Evolutionary conservation across 768 basidiomycete genomes (phyloP), one percentile per base, ranked within the genome.

Genomic region (Hericium rajendrae): DNA sequence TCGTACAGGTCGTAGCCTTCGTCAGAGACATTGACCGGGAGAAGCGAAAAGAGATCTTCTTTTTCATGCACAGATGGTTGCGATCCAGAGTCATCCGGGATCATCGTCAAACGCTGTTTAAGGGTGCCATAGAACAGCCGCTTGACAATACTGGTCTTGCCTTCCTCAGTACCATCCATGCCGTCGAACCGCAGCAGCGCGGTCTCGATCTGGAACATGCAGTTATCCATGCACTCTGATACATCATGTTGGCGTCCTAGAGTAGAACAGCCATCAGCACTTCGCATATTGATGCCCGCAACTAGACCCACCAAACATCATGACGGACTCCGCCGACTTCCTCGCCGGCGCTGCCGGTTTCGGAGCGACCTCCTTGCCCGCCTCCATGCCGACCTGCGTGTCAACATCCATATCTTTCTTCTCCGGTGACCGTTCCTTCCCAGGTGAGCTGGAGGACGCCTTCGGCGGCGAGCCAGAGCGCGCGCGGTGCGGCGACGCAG

Each of bases 181-280:
- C 76, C 80, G 53, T 81, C 81, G 59, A 93, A 88, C 65, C 88
- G 88, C 40, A 92, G 75, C 50, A 92, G 69, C 1, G 93, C 94
- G 4, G 91, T 88, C 71, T 99, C 97, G 53, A 98, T 93, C 71
- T 98, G 97, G 73, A 97, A 97, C 78, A 99, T 88, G 74, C 94
- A 94, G 65, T 98, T 98, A 71, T 98, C 95, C 88, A 98, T 92
- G 72, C 95, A 97, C 71, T 99, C 97, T 0, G 95, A 87, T 12
- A 98, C 94, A 68, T 99, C 97, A 66, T 99, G 95, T 66, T 99
- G 97, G 64, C 88, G 87, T 5, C 95, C 94, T 92, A 38, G 8
- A 2, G 8, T 92, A 38, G 8, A 2, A 10, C 52, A 55, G 1
- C 28, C 2, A 51, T 49, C 38, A 9, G 2, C 28, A 43, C 38